Evolutionary conservation across 208 protist genomes (phyloP).

Genomic region (Crithidia expoeki): DNA sequence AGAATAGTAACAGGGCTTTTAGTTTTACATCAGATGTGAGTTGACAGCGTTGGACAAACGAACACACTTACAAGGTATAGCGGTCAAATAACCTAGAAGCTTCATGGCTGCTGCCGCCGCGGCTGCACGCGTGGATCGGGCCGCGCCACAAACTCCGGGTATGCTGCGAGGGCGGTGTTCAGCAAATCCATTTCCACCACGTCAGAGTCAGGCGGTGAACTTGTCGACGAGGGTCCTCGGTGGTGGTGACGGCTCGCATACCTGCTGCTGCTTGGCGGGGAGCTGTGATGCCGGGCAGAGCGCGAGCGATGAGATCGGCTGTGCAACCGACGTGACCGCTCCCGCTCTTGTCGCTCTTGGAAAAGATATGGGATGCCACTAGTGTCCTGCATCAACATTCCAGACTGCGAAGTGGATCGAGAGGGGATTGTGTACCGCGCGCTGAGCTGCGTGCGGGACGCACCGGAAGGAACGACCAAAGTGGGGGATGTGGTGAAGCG

Average conservation of each 20-base stretch:
- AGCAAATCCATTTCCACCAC: conserved; percentile 9
- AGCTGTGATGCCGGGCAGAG: conserved; percentile 4
- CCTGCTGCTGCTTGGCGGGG: not conserved
- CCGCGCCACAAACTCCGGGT: conserved; percentile 10
- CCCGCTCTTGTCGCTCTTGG: not conserved
- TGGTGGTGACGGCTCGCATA: not conserved
- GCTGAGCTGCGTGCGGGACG: not conserved
- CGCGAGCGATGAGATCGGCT: conserved; percentile 6
- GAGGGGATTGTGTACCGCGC: not conserved
- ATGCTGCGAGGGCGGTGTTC: conserved; percentile 17
- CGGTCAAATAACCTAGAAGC: too few species aligned
- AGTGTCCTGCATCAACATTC: not conserved
- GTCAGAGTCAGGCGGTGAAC: not conserved
- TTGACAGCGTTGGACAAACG: too few species aligned
- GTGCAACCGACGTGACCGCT: not conserved
- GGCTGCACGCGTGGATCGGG: not conserved
- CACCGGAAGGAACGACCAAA: not conserved
- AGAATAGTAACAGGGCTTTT: too few species aligned
- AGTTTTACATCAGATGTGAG: too few species aligned
- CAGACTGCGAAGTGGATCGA: conserved; percentile 8
- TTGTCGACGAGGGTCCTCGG: not conserved
- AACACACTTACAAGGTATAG: too few species aligned
- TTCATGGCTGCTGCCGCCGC: not conserved
- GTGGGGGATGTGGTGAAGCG: not conserved
- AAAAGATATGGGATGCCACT: not conserved